These are phyloP conservation scores for Annulohypoxylon nitens DNA, from an alignment of 495 filamentous ascomycete genomes.

Conservation along the genomic window DNA sequence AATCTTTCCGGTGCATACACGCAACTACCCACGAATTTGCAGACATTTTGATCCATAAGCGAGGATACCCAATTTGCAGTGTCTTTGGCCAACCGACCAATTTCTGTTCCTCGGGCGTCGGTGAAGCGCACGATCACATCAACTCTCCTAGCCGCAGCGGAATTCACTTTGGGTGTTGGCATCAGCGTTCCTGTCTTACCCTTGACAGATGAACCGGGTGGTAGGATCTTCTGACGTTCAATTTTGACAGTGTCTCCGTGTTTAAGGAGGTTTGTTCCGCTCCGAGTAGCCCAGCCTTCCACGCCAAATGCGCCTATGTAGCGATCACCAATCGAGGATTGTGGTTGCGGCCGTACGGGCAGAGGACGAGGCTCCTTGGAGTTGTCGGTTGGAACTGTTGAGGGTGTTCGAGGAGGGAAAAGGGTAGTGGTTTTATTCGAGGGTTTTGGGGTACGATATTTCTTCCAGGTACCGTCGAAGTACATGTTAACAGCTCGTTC, in stretches of 20 bases:
- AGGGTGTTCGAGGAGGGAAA: conserved; percentile 15
- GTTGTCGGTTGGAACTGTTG: conserved; percentile 15
- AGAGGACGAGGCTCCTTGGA: conserved; percentile 24
- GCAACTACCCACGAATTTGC: conserved; percentile 86
- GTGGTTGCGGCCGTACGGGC: conserved; percentile 22
- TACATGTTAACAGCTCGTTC: conserved; percentile 86
- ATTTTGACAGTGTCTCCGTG: conserved; percentile 86
- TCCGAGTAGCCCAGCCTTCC: conserved; percentile 91
- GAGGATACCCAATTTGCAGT: conserved; percentile 94
- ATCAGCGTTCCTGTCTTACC: conserved; percentile 49
- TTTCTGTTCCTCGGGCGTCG: conserved; percentile 80
- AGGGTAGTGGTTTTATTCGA: conserved; percentile 28
- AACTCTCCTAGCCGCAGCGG: conserved; percentile 66
- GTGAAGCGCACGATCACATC: conserved; percentile 97
- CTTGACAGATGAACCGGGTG: conserved; percentile 66
- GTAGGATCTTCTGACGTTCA: conserved; percentile 82
- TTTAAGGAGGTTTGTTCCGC: conserved; percentile 76
- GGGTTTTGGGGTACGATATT: conserved; percentile 37
- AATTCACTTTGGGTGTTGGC: conserved; percentile 52
- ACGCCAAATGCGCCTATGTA: conserved; percentile 95
- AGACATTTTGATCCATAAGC: conserved; percentile 91
- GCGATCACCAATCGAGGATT: conserved; percentile 70
- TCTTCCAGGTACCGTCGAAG: conserved; percentile 93
- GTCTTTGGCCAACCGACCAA: conserved; percentile 91
- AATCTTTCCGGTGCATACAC: conserved; percentile 90